Percentiles rank a stretch among this genome's conserved stretches.
Evolutionary conservation across 345 rosid genomes (phyloP).

Genomic region (Boechera stricta): DNA sequence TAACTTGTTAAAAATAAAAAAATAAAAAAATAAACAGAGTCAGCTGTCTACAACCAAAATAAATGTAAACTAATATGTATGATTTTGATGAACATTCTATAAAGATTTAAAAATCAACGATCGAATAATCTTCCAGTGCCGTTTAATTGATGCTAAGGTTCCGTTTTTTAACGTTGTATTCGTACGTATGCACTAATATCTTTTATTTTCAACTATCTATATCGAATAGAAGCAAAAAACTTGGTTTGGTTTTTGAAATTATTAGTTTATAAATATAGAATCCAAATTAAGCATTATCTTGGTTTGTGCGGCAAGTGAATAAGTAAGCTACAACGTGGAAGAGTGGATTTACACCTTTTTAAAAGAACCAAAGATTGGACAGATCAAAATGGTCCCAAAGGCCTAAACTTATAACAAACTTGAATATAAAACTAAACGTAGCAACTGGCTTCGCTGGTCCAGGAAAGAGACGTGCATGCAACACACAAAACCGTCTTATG

Average conservation of each 20-base stretch:
- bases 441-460: conserved; percentile 24
- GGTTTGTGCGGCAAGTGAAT: not conserved
- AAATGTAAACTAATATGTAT: not conserved
- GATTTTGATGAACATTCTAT: conserved; percentile 22
- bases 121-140: not conserved
- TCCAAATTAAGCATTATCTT: not conserved
- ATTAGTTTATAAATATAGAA: not conserved
- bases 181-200: not conserved
- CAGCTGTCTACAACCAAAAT: conserved; percentile 16
- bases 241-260: not conserved
- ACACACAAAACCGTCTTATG: conserved; percentile 10
- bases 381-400: conserved; percentile 1
- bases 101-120: not conserved
- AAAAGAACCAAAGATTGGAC: conserved; percentile 19
- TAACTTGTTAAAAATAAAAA: not conserved
- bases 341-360: not conserved
- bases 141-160: not conserved
- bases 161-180: not conserved
- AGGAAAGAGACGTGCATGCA: conserved; percentile 39
- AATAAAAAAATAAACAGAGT: not conserved
- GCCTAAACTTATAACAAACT: not conserved
- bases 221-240: not conserved
- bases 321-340: conserved; percentile 14
- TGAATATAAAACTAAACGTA: not conserved
- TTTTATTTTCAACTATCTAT: not conserved